Base-by-base conservation (phyloP, 139 green algal species). In the Coelastrella sp. region DNA sequence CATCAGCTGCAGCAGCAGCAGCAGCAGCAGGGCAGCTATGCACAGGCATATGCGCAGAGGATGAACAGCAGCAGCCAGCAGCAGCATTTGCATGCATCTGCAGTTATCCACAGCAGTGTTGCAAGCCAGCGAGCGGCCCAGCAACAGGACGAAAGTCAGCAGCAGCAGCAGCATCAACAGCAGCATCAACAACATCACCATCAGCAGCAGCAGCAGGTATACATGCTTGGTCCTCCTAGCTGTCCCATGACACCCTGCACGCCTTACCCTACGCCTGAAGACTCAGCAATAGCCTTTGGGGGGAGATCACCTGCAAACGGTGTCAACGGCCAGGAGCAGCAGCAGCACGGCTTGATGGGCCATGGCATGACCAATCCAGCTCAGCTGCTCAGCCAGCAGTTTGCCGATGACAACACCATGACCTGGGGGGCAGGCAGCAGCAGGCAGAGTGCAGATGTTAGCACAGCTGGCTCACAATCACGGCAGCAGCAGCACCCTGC, bases 211-310 rank as follows among this genome's bases (percentile, higher is more conserved):
- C 59, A 73, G 70, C 57, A 70, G n/a, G n/a, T 76, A 7, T 76
- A 24, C 10, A 76, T 76, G 68, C 19, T 25, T n/a, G 68, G 66
- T 57, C 75, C 66, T 6, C 65, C 27, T 10, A 15, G 65, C 27
- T 88, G 65, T 73, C 85, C 85, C 12, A 22, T 74, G 22, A 90
- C 85, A 6, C 86, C 86, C 7, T 65, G 7, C n/a, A 86, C 87
- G 7, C 87, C 87, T 1, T 74, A 87, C 59, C 63, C 87, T 8
- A 91, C 87, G 4, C 87, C 87, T 15, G 79, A 82, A 8, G 87
- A 91, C 87, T 82, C 61, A 8, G 87, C 87, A 10, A 72, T 82
- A 12, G 57, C 87, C 7, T 63, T 76, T 17, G 87, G 87, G 8
- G 87, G 87, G 6, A 56, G 87, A 8, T 91, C 87, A 15, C 87